Conservation (phyloP, 768 basidiomycete genomes). For the Trametes cubensis region DNA sequence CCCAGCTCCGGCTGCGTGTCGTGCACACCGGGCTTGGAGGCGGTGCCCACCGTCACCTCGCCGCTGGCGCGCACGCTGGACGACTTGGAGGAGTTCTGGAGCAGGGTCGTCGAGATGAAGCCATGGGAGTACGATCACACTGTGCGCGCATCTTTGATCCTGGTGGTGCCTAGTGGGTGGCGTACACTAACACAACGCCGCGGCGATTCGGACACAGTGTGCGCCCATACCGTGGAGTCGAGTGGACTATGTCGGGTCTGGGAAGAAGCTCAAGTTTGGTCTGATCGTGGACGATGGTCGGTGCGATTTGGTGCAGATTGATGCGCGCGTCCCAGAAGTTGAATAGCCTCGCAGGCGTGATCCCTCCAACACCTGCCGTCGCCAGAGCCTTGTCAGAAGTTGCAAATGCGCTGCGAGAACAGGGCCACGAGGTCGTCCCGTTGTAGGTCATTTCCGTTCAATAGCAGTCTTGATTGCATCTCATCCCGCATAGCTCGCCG, state of each 20-base stretch:
- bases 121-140: slow-evolving; percentile 49
- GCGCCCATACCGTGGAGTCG: slow-evolving; percentile 46
- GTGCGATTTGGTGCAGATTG: slow-evolving; percentile 9
- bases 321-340: neutral
- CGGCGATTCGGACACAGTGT: slow-evolving; percentile 36
- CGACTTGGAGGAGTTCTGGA: slow-evolving; percentile 48
- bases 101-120: slow-evolving; percentile 42
- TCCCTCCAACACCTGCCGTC: slow-evolving; percentile 45
- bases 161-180: slow-evolving; percentile 1
- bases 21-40: slow-evolving; percentile 43
- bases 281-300: slow-evolving; percentile 47
- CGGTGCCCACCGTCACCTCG: slow-evolving; percentile 39
- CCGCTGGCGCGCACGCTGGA: slow-evolving; percentile 47
- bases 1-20: slow-evolving; percentile 37
- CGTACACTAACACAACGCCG: neutral
- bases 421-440: slow-evolving; percentile 44
- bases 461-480: neutral
- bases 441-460: slow-evolving; percentile 34
- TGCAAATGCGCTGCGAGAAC: slow-evolving; percentile 37
- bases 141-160: slow-evolving; percentile 29
- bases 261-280: slow-evolving; percentile 43
- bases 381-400: slow-evolving; percentile 41
- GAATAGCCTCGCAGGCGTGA: slow-evolving; percentile 35
- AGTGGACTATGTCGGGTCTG: slow-evolving; percentile 33
- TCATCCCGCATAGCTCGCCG: slow-evolving; percentile 21